Evolutionary conservation across 129 eudicot genomes (phyloP).

Genomic region (Ambrosia trifida): DNA sequence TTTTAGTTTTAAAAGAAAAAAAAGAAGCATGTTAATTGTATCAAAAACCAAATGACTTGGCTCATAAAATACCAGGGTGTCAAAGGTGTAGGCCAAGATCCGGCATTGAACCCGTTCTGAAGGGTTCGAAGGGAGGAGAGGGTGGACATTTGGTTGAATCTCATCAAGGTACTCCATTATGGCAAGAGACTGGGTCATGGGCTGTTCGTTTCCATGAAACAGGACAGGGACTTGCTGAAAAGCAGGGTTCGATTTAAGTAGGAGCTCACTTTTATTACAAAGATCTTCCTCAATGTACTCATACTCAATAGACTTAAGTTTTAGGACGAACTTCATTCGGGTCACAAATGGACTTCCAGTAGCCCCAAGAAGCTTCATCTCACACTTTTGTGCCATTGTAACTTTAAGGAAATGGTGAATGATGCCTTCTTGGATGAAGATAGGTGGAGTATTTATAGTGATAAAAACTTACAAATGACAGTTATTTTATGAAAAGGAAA

Average conservation of each 20-base stretch:
- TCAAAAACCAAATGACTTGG: too few relatives aligned
- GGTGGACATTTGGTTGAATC: not conserved
- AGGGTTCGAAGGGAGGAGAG: too few relatives aligned
- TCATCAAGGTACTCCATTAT: slow-evolving; percentile 12
- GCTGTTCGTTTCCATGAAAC: not conserved
- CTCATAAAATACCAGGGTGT: not conserved
- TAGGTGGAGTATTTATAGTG: not conserved
- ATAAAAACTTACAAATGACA: not conserved
- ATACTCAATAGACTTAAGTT: not conserved
- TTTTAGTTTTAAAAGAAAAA: too few relatives aligned
- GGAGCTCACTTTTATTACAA: too few relatives aligned
- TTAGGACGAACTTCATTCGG: not conserved
- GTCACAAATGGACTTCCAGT: not conserved
- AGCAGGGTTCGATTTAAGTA: not conserved
- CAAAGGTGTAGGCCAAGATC: too few relatives aligned
- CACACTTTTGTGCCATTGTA: too few relatives aligned
- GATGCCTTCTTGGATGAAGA: not conserved
- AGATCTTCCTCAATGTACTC: too few relatives aligned
- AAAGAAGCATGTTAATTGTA: too few relatives aligned
- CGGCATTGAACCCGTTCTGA: too few relatives aligned
- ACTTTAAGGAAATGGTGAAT: not conserved
- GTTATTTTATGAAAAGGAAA: too few relatives aligned
- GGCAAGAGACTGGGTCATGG: not conserved
- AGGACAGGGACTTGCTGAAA: not conserved
- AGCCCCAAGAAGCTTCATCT: not conserved